These are phyloP conservation scores for Tricholoma sp. DNA, from an alignment of 768 basidiomycete species.

Conservation along the genomic window DNA sequence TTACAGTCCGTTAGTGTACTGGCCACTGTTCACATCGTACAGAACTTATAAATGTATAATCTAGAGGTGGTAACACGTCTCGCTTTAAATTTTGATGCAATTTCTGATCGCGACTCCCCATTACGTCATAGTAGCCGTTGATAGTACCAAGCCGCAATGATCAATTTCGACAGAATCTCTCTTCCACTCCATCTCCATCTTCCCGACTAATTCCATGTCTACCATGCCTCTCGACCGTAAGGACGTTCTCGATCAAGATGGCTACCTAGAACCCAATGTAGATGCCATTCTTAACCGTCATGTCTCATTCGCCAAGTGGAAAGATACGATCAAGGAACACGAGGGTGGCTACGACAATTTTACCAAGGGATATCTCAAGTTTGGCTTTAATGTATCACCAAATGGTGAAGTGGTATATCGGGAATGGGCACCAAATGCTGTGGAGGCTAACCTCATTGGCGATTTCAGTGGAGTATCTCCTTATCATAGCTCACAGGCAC, in stretches of 20 bases:
- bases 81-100: no score
- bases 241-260: conserved; percentile 58
- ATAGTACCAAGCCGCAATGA: not conserved
- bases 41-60: no score
- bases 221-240: conserved; percentile 48
- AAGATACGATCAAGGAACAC: conserved; percentile 61
- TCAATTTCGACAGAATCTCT: not conserved
- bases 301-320: conserved; percentile 69
- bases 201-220: conserved; percentile 26
- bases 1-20: not conserved
- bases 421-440: conserved; percentile 95
- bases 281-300: conserved; percentile 66
- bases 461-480: conserved; percentile 81
- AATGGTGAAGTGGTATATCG: conserved; percentile 75
- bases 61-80: no score
- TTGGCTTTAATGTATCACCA: conserved; percentile 69
- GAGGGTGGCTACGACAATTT: conserved; percentile 86
- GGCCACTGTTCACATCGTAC: no score
- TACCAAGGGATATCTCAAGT: conserved; percentile 73
- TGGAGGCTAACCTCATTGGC: conserved; percentile 80
- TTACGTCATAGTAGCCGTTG: conserved; percentile 13
- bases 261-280: conserved; percentile 70
- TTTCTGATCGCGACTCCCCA: not conserved
- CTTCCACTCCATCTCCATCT: conserved; percentile 12
- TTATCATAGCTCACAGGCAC: conserved; percentile 1